Evolutionary conservation across 192 early-diverging fungal species (phyloP), one percentile per base, ranked within the genome.

Genomic region (Thoreauomyces humboldtii): DNA sequence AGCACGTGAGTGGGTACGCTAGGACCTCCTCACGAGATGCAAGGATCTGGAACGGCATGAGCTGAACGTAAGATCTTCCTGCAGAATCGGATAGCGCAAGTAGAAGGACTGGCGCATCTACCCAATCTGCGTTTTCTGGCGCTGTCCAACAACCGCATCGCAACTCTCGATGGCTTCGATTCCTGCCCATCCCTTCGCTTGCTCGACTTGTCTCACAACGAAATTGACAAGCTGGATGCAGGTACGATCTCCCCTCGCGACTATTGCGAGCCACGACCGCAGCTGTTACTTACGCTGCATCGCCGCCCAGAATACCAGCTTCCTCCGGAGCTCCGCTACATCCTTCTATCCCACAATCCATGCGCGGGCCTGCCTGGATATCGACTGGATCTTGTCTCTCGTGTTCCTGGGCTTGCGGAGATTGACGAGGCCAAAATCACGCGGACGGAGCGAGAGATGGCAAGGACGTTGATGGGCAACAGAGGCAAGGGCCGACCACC

Each of bases 361-460:
- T 57, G 55, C 36, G 55, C 55, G n/a, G 34, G n/a, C 29, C 55
- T 57, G 2, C 55, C 55, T 14, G 31, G 14, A 34, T 57, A 57
- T 19, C 34, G 36, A 19, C 31, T 57, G 34, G 34, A 57, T 4
- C 34, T 57, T 3, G 19, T 57, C 36, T 21, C 17, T 31, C 31
- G 31, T 3, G 2, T 57, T 12, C 6, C 29, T 12, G 36, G 38
- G 17, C 12, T 57, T 15, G 11, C 6, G 29, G 55, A 57, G 25
- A 33, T 57, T 38, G 55, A 57, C 25, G 55, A 57, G 33, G 34
- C n/a, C 21, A 14, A 31, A 7, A 36, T 57, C 34, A 37, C 38
- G 34, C 2, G 5, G 17, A 22, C 6, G 57, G 24, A 38, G 37
- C 36, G 57, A 21, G 57, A 38, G 9, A 3, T 25, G 2, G 24